Evolutionary conservation across 225 moss, liverwort and hornwort genomes (phyloP).

Genomic region (Asterella californica): DNA sequence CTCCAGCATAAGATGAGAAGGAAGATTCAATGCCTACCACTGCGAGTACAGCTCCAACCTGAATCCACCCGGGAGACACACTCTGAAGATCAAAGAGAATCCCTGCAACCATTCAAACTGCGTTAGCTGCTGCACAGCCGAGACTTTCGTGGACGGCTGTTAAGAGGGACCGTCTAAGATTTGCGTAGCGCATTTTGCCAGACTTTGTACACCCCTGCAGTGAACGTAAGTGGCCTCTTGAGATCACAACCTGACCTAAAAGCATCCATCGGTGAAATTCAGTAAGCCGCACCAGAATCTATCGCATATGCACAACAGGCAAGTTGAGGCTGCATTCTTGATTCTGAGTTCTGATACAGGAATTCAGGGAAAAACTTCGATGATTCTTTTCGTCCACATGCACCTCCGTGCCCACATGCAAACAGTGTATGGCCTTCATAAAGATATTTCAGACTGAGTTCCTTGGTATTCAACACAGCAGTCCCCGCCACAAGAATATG

Average conservation of each 20-base stretch:
- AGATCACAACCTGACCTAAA: neutral
- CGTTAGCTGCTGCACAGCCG: neutral
- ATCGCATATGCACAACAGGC: neutral
- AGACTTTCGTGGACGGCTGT: neutral
- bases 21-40: slow-evolving; percentile 43
- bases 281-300: neutral
- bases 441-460: neutral
- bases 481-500: neutral
- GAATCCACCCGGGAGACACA: slow-evolving; percentile 83
- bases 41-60: slow-evolving; percentile 80
- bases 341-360: neutral
- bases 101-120: slow-evolving; percentile 38
- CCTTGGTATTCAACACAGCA: neutral
- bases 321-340: neutral
- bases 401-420: neutral
- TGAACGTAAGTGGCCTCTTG: neutral
- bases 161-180: neutral
- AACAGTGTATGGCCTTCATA: neutral
- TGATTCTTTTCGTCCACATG: neutral
- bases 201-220: neutral
- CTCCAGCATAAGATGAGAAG: neutral
- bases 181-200: neutral
- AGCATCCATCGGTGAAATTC: neutral
- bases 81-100: slow-evolving; percentile 65
- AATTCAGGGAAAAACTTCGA: neutral